Evolutionary conservation across 2,329 filamentous ascomycete genomes (phyloP).

Genomic region (Elsinoe batatas): DNA sequence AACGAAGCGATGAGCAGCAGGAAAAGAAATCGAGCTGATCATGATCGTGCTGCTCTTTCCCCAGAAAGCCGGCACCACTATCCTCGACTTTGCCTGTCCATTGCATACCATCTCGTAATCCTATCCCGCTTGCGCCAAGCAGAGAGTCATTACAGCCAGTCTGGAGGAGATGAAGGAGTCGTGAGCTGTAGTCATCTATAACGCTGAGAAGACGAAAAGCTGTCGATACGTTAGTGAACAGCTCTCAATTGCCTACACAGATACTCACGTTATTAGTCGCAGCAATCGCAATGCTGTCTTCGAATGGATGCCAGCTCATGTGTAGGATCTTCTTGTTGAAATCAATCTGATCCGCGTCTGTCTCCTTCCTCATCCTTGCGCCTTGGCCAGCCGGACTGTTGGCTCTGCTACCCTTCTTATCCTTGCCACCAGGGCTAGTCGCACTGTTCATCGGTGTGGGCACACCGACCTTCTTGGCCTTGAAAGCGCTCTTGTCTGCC

Average conservation of each 20-base stretch:
- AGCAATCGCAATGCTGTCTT: slow-evolving; percentile 98
- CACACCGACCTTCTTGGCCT: slow-evolving; percentile 98
- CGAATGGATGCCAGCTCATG: slow-evolving; percentile 99
- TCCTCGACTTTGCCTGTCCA: not conserved
- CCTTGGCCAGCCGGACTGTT: slow-evolving; percentile 81
- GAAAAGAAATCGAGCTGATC: not conserved
- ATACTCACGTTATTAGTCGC: slow-evolving; percentile 93
- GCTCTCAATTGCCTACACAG: not conserved
- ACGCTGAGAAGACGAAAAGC: slow-evolving; percentile 47
- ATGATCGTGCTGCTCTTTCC: not conserved
- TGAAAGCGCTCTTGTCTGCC: slow-evolving; percentile 98
- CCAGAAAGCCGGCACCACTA: no score
- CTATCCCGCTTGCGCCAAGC: not conserved
- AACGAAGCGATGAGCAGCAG: slow-evolving; percentile 6
- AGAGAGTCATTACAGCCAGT: not conserved
- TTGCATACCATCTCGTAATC: not conserved
- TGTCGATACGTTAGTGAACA: slow-evolving; percentile 23
- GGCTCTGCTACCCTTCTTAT: slow-evolving; percentile 68
- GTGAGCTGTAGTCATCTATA: slow-evolving; percentile 29
- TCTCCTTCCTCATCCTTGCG: slow-evolving; percentile 96
- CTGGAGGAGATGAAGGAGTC: slow-evolving; percentile 6
- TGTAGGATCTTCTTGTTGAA: slow-evolving; percentile 99
- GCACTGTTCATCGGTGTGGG: slow-evolving; percentile 89
- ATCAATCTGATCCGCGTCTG: slow-evolving; percentile 97
- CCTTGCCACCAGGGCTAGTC: slow-evolving; percentile 60